Evolutionary conservation across 345 rosid genomes (phyloP), one percentile per base, ranked within the genome.

Genomic region (Eucalyptus regnans): DNA sequence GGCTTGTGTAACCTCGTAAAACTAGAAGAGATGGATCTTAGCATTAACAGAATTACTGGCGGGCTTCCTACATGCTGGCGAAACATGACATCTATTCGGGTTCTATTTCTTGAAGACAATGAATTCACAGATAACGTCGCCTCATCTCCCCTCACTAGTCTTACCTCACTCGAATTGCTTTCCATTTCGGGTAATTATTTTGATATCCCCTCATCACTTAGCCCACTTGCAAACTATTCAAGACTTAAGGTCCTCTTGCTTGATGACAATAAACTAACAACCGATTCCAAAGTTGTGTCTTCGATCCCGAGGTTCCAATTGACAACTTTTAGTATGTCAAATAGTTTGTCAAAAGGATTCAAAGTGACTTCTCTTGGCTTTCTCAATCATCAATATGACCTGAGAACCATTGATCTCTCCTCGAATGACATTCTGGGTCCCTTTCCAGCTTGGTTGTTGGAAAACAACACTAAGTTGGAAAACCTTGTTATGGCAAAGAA

Each of bases 401-500:
- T 22, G 0, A 56, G 12, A 20, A 4, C 22, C 12, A 8, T 56
- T 0, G 62, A 56, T 4, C 27, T 56, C 27, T 56, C 62, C 27
- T 22, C 27, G 1, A 56, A 56, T 56, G 62, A 22, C 62, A 56
- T 56, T 56, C 3, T 1, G 0, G 12, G 62, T 56, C 27, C 62
- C 27, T 56, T 56, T 56, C 62, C 27, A 8, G 2, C 27, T 56
- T 56, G 62, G 27, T 56, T 56, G 60, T 56, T 56, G 27, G 62
- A 56, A 4, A 56, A 56, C 0, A 56, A 22, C 5, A 56, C 62
- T 56, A 56, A 9, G 27, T 4, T 22, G 3, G 11, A 22, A 0
- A 0, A 0, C 1, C 12, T 9, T 56, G 1, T 20, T 56, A 56
- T 56, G 62, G 5, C 1, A 22, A 22, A 9, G 8, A 56, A 56